Base-by-base conservation (phyloP, 495 filamentous ascomycete genomes). In the Lepidopterella palustris region DNA sequence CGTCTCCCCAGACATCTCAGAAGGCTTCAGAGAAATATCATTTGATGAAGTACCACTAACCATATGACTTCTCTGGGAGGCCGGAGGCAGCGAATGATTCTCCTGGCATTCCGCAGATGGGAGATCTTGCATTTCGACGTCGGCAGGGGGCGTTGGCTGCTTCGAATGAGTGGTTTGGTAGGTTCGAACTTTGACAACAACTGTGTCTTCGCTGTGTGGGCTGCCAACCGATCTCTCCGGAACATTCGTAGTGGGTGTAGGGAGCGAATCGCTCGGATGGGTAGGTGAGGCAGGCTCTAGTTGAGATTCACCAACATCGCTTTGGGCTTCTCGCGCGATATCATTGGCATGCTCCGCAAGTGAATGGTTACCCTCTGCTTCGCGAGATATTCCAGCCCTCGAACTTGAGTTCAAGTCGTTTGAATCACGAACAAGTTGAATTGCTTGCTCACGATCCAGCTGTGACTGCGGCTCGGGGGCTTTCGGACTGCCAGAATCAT, bases 1-100 rank as follows among this genome's bases (percentile, higher is more conserved):
- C 39, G 55, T 57, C 13, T 85, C 84, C 10, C 89, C 84, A 24
- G 84, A 86, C 65, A 87, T 90, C 52, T 88, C 84, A 28, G 80
- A 78, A 63, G 84, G 86, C 64, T 87, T 90, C 52, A 87, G 84
- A 27, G 81, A 78, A 64, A 87, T 82, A 18, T 84, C 82, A 49
- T 84, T 84, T 20, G 84, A 87, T 26, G 79, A 85, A 53, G 84
- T 81, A 66, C 80, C 74, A 29, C 80, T 88, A 26, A 77, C 86
- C 80, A 84, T 84, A 54, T 79, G 76, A 67, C 82, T 81, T 21
- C 77, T 72, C 8, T 13, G 29, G 20, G 58, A 25, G 6, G 55
- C 18, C 31, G 48, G 57, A 35, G 50, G 26, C 29, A 45, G 23
- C 23, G 58, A 27, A 23, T 39, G 26, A 6, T 35, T 27, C 5